These are phyloP conservation scores for Xylaria curta DNA, from an alignment of 495 filamentous ascomycete species.

Conservation along the genomic window DNA sequence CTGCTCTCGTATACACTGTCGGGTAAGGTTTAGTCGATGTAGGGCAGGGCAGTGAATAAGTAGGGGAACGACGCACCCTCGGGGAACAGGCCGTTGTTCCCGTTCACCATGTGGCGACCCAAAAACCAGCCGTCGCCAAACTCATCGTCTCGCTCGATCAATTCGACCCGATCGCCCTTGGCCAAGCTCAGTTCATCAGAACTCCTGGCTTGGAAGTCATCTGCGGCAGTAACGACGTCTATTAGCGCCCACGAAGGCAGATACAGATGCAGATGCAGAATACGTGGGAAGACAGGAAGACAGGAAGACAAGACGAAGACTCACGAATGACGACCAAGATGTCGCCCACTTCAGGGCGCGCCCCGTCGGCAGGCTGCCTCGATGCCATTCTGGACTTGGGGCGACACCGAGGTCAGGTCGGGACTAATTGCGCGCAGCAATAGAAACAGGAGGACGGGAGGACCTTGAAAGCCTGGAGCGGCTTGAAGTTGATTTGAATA, in stretches of 20 bases:
- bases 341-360: constrained; percentile 67
- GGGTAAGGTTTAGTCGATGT: constrained; percentile 29
- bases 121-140: constrained; percentile 98
- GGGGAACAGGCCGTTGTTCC: constrained; percentile 84
- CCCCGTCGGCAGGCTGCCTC: constrained; percentile 41
- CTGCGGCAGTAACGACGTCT: constrained; percentile 36
- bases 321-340: constrained; percentile 79
- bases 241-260: constrained; percentile 9
- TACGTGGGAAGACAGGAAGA: not conserved
- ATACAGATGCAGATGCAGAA: not conserved
- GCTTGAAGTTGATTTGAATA: constrained; percentile 12
- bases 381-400: constrained; percentile 51
- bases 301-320: constrained; percentile 44
- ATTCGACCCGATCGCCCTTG: constrained; percentile 87
- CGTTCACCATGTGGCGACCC: constrained; percentile 77
- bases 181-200: constrained; percentile 88
- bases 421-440: constrained; percentile 10
- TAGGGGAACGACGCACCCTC: constrained; percentile 67
- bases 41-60: constrained; percentile 8
- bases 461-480: constrained; percentile 1
- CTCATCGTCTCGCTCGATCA: constrained; percentile 95
- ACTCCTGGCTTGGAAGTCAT: constrained; percentile 90
- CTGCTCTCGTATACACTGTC: constrained; percentile 60
- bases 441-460: not conserved
- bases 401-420: constrained; percentile 13